Evolutionary conservation across 139 green algal genomes (phyloP).

Genomic region (Chlamydomonas asymmetrica): DNA sequence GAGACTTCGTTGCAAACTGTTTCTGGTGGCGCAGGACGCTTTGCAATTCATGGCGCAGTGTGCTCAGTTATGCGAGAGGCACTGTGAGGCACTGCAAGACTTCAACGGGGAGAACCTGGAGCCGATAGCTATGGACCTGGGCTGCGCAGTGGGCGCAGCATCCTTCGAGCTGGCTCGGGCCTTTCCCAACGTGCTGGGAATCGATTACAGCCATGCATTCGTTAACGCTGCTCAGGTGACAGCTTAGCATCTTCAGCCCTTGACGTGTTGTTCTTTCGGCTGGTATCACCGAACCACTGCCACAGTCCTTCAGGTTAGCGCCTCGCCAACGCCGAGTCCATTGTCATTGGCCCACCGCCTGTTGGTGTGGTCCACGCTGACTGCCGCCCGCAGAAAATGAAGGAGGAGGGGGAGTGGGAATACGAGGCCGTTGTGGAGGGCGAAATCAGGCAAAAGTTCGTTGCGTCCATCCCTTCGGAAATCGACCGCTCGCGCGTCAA

Average conservation of each 20-base stretch:
- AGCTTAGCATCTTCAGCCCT: too few relatives aligned
- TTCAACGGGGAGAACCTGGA: slow-evolving; percentile 35
- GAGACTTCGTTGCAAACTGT: too few relatives aligned
- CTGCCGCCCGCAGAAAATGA: slow-evolving; percentile 50
- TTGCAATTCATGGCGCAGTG: slow-evolving; percentile 45
- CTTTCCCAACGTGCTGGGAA: slow-evolving; percentile 69
- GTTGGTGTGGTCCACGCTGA: too few relatives aligned
- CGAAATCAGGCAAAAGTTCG: slow-evolving; percentile 50
- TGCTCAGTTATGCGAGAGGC: slow-evolving; percentile 42
- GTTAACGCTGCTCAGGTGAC: slow-evolving; percentile 42
- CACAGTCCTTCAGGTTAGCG: too few relatives aligned
- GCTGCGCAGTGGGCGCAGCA: slow-evolving; percentile 74
- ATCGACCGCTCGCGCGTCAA: slow-evolving; percentile 58
- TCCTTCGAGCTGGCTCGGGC: slow-evolving; percentile 67
- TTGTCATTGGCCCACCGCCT: too few relatives aligned
- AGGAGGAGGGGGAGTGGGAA: slow-evolving; percentile 43
- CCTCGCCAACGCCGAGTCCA: too few relatives aligned
- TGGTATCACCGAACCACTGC: too few relatives aligned
- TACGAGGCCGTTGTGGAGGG: slow-evolving; percentile 69
- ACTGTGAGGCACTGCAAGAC: slow-evolving; percentile 35
- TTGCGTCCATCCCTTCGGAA: slow-evolving; percentile 36
- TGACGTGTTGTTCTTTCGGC: too few relatives aligned
- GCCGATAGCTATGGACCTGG: slow-evolving; percentile 68
- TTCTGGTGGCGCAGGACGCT: slow-evolving; percentile 44
- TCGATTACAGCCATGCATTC: slow-evolving; percentile 67